Evolutionary conservation across 371 early-diverging fungal genomes (phyloP).

Genomic region (Modicella reniformis): DNA sequence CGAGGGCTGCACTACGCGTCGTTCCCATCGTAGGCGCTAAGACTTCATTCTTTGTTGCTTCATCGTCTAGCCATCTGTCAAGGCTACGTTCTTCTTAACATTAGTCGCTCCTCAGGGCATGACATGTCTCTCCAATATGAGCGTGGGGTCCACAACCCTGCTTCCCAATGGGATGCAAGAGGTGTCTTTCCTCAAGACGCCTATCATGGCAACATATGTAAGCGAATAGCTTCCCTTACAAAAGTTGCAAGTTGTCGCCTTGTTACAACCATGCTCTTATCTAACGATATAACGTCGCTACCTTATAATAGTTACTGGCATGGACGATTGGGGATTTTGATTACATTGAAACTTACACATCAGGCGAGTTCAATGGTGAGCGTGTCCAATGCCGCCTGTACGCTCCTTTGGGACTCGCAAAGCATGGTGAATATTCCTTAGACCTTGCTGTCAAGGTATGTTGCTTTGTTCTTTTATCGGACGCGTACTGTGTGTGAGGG

Average conservation of each 20-base stretch:
- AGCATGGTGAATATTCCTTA: conserved; percentile 84
- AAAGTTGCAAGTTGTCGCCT: too few species aligned
- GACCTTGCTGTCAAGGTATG: conserved; percentile 70
- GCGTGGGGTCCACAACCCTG: conserved; percentile 58
- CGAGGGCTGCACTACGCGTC: too few species aligned
- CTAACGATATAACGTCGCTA: background rate
- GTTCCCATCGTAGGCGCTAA: background rate
- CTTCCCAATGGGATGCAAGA: conserved; percentile 53
- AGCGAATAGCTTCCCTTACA: conserved; percentile 10
- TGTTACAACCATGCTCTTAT: too few species aligned
- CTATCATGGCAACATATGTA: conserved; percentile 91
- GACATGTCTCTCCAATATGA: conserved; percentile 90
- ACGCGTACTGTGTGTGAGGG: too few species aligned
- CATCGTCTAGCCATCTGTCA: conserved; percentile 71
- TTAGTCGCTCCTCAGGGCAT: conserved; percentile 74
- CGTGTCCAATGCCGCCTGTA: conserved; percentile 81
- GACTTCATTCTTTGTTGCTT: background rate
- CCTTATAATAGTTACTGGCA: conserved; percentile 75
- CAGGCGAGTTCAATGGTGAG: conserved; percentile 64
- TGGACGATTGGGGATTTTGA: conserved; percentile 91
- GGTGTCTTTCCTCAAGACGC: conserved; percentile 83
- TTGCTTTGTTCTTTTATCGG: background rate
- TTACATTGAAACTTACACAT: conserved; percentile 81
- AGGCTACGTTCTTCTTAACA: conserved; percentile 90
- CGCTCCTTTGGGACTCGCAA: conserved; percentile 71